Conservation (phyloP, 192 early-diverging fungal species). For the Coemansia pectinata region DNA sequence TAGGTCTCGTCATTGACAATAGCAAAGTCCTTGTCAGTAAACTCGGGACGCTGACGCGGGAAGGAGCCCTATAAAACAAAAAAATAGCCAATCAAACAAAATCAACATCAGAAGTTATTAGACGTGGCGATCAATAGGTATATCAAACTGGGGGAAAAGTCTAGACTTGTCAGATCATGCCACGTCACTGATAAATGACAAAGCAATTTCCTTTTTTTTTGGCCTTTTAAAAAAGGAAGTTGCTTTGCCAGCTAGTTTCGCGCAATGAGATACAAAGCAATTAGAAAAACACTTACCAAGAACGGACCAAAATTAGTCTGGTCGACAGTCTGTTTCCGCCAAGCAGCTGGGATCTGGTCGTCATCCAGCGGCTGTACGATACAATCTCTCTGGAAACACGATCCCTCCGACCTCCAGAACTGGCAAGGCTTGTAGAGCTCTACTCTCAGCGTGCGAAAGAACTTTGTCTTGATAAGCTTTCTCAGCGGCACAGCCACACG, state of each 20-base stretch:
- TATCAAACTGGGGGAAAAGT: background rate
- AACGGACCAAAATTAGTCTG: constrained; percentile 68
- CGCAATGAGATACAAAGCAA: background rate
- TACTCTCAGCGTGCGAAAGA: constrained; percentile 91
- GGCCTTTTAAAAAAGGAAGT: background rate
- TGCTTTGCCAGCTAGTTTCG: background rate
- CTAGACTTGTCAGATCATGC: constrained; percentile 13
- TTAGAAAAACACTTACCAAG: constrained; percentile 31
- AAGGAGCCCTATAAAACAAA: constrained; percentile 15
- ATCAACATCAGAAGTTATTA: constrained; percentile 7
- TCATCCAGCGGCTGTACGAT: constrained; percentile 82
- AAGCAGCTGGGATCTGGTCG: constrained; percentile 57
- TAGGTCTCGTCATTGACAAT: constrained; percentile 76
- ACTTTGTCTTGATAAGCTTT: constrained; percentile 78
- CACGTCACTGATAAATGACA: constrained; percentile 27
- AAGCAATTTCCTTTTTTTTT: background rate
- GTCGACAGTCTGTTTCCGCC: constrained; percentile 65
- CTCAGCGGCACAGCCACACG: constrained; percentile 67
- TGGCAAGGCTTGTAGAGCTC: constrained; percentile 86
- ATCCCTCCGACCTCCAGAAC: constrained; percentile 84
- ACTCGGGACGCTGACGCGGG: constrained; percentile 57
- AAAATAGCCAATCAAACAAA: constrained; percentile 6
- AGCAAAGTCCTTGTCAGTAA: constrained; percentile 84
- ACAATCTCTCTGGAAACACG: constrained; percentile 84
- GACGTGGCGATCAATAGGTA: background rate